Evolutionary conservation across 164 flowering plant species (phyloP), one percentile per base, ranked within the genome.

Genomic region (Vitis riparia): DNA sequence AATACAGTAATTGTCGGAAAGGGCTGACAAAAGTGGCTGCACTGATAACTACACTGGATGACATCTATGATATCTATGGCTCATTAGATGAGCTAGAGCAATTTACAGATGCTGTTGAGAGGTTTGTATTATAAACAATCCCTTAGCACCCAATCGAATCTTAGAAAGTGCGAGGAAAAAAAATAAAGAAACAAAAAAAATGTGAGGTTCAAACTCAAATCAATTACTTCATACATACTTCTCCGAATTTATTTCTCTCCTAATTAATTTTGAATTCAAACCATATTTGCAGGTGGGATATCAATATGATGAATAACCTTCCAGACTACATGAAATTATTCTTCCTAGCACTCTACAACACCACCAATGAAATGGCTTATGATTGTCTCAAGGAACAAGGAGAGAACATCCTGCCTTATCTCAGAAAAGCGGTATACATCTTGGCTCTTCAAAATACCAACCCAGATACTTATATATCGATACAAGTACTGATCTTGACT

Each of bases 281-380:
- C 1, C 27, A 23, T 59, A 32, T 57, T 59, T 62, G 65, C 72
- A 85, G 91, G 50, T 85, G 88, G 91, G 87, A 85, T 62, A 29
- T 76, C 2, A 65, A 62, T 50, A 75, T 71, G 1, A n/a, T 78
- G 56, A 61, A 67, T 3, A n/a, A 60, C 1, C 86, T 87, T 71
- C 91, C 89, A n/a, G 62, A 53, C 49, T 84, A 81, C 27, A 81
- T 86, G 86, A 79, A 83, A 65, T 1, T 82, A 17, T 77, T 74
- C 60, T 84, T 79, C 55, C 51, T 74, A 15, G 86, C 79, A 44
- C 77, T 84, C 9, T 82, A 77, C 75, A 78, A 81, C 75, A 73
- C 80, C 3, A 64, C 73, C 1, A 81, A 81, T 66, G 84, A 83
- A 32, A 71, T 81, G 75, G 82, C 76, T 15, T 75, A 80, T 51